Evolutionary conservation across 2,329 filamentous ascomycete genomes (phyloP).

Genomic region (Orbilia javanica): DNA sequence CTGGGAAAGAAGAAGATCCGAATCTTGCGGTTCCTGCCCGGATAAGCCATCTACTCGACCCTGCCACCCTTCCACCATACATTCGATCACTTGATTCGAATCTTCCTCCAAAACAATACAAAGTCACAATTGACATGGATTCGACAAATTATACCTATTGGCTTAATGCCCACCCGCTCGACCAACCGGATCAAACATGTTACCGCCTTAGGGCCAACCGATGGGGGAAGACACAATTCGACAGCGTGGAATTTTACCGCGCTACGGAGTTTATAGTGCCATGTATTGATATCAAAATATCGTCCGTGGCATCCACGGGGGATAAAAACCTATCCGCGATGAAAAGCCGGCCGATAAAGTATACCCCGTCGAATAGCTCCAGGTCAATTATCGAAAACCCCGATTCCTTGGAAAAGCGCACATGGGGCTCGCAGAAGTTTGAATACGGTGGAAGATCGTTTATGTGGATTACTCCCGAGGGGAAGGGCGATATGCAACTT

Average conservation of each 20-base stretch:
- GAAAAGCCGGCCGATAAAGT: slow-evolving; percentile 26
- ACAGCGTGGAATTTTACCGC: slow-evolving; percentile 17
- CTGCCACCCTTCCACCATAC: slow-evolving; percentile 6
- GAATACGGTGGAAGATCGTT: slow-evolving; percentile 30
- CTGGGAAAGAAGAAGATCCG: slow-evolving; percentile 2
- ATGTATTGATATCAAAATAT: slow-evolving; percentile 32
- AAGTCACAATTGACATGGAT: slow-evolving; percentile 11
- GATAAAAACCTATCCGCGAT: slow-evolving; percentile 9
- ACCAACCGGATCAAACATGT: slow-evolving; percentile 23
- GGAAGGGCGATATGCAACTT: background rate
- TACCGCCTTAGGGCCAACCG: slow-evolving; percentile 24
- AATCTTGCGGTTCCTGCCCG: background rate
- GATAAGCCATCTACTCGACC: background rate
- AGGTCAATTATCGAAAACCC: slow-evolving; percentile 3
- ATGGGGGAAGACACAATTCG: slow-evolving; percentile 21
- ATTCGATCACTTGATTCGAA: slow-evolving; percentile 1
- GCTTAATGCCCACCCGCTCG: slow-evolving; percentile 18
- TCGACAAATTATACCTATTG: background rate
- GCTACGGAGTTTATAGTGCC: slow-evolving; percentile 27
- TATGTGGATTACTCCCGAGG: slow-evolving; percentile 22
- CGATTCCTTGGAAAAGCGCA: background rate
- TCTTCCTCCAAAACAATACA: slow-evolving; percentile 24
- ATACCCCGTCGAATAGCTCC: background rate
- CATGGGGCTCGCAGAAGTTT: slow-evolving; percentile 26
- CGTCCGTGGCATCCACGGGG: background rate